phyloP scores from a whole-genome alignment of 345 rosid genomes.

The Populus simonii region DNA sequence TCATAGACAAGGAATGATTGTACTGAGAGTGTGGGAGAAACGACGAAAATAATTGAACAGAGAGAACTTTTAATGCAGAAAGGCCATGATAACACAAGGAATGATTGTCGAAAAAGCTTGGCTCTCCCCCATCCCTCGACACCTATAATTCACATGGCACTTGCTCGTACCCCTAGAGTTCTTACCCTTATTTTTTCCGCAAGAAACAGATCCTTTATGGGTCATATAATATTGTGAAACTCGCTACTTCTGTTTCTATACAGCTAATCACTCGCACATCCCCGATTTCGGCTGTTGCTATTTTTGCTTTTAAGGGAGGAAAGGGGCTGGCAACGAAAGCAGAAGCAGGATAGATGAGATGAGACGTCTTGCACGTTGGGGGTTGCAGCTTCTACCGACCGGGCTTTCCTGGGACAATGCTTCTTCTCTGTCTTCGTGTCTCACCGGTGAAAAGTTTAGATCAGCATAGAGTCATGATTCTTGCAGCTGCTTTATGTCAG shows the following conservation, averaged over 20 bases:
- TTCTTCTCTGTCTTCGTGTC: constrained; percentile 21
- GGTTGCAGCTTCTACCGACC: constrained; percentile 19
- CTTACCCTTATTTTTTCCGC: not conserved
- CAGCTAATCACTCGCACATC: too few relatives aligned
- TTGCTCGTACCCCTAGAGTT: constrained; percentile 21
- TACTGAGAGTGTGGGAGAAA: not conserved
- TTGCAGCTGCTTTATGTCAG: too few relatives aligned
- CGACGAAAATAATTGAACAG: constrained; percentile 7
- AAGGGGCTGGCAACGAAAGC: constrained; percentile 25
- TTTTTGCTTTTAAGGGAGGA: not conserved
- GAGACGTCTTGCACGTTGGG: constrained; percentile 20
- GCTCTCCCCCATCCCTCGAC: constrained; percentile 29
- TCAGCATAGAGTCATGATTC: too few relatives aligned
- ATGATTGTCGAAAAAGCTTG: constrained; percentile 22
- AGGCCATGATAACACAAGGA: constrained; percentile 1
- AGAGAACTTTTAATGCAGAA: constrained; percentile 17
- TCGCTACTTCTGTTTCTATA: too few relatives aligned
- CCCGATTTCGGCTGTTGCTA: not conserved
- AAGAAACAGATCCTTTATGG: not conserved
- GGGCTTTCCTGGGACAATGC: not conserved
- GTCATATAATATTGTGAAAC: too few relatives aligned
- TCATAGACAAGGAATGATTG: too few relatives aligned
- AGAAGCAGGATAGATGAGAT: not conserved
- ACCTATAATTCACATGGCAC: constrained; percentile 33
- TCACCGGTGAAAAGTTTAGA: not conserved